Conservation (phyloP, 2,329 filamentous ascomycete genomes). For the Xylaria sp. region DNA sequence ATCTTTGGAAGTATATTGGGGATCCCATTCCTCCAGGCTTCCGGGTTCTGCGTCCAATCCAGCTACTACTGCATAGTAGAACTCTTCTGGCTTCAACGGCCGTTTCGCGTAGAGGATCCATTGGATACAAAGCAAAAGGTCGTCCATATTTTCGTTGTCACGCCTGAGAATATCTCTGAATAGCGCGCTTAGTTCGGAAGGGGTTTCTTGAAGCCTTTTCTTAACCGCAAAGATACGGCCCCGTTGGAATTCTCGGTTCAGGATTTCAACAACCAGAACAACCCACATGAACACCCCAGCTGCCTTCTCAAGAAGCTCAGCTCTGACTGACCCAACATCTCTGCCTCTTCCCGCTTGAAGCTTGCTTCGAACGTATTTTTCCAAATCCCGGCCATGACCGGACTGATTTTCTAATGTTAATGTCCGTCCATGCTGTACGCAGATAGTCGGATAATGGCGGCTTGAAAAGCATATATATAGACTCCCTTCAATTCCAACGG, state of each 20-base stretch:
- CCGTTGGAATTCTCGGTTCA: conserved; percentile 32
- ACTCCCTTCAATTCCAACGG: conserved; percentile 18
- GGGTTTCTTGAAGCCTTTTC: conserved; percentile 28
- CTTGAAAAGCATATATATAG: conserved; percentile 59
- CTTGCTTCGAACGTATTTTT: conserved; percentile 32
- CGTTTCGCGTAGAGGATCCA: conserved; percentile 28
- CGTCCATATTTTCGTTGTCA: conserved; percentile 30
- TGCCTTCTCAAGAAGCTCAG: conserved; percentile 32
- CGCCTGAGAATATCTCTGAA: conserved; percentile 32
- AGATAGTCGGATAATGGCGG: conserved; percentile 49
- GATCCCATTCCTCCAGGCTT: conserved; percentile 47
- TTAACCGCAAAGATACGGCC: conserved; percentile 29
- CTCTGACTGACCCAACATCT: conserved; percentile 13
- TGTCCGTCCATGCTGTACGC: conserved; percentile 40
- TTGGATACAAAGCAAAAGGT: conserved; percentile 29
- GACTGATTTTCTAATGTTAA: conserved; percentile 33
- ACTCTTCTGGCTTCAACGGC: neutral
- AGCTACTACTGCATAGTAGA: neutral
- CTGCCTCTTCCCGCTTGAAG: conserved; percentile 27
- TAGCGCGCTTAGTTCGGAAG: conserved; percentile 24
- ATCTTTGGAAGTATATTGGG: neutral
- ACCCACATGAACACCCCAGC: conserved; percentile 36
- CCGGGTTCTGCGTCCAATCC: conserved; percentile 8
- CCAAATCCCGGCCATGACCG: conserved; percentile 29
- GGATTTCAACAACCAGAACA: conserved; percentile 33